phyloP scores from a whole-genome alignment of 345 rosid genomes.

The Ceriops tagal region DNA sequence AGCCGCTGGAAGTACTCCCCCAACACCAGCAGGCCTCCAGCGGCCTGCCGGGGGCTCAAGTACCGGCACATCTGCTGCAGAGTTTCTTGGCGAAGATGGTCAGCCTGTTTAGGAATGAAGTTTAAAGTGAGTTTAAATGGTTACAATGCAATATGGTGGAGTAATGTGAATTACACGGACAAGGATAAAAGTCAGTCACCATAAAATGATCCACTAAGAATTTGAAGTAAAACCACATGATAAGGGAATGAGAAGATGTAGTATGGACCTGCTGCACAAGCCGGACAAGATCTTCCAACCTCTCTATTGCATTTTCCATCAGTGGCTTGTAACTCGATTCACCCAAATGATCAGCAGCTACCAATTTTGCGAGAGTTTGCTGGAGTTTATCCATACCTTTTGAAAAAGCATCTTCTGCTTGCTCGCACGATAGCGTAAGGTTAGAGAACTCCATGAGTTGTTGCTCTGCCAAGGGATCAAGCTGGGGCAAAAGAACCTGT shows the following conservation, averaged over 20 bases:
- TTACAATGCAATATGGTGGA: not conserved
- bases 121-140: not conserved
- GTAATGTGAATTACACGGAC: too few relatives aligned
- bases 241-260: slow-evolving; percentile 10
- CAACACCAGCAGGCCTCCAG: slow-evolving; percentile 71
- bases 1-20: slow-evolving; percentile 84
- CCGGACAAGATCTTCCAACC: slow-evolving; percentile 68
- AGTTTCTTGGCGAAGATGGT: slow-evolving; percentile 79
- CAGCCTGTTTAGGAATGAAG: slow-evolving; percentile 52
- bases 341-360: slow-evolving; percentile 57
- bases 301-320: slow-evolving; percentile 62
- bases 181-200: too few relatives aligned
- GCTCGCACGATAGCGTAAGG: slow-evolving; percentile 70
- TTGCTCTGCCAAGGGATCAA: slow-evolving; percentile 61
- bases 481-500: slow-evolving; percentile 73
- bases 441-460: slow-evolving; percentile 48
- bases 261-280: slow-evolving; percentile 68
- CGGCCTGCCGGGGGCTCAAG: slow-evolving; percentile 74
- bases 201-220: not conserved
- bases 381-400: slow-evolving; percentile 95
- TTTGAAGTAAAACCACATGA: slow-evolving; percentile 1
- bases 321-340: slow-evolving; percentile 56
- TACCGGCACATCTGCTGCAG: slow-evolving; percentile 73
- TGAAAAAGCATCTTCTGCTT: slow-evolving; percentile 92
- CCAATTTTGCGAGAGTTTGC: slow-evolving; percentile 57